phyloP scores from a whole-genome alignment of 208 protist species.

The Trypanosoma melophagium region DNA sequence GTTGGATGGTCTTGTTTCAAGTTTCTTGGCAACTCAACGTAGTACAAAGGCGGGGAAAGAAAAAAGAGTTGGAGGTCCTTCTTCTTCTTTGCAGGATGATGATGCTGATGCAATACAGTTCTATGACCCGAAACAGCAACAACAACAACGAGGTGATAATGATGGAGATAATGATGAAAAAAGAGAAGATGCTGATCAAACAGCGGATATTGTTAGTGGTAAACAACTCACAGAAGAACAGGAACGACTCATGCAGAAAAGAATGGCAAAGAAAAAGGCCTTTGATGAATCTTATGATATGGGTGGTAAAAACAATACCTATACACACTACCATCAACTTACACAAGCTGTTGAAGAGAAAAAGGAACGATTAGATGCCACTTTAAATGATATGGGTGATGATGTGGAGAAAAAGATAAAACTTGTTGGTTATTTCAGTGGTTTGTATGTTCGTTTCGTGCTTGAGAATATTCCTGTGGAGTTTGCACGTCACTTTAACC shows the following conservation, averaged over 20 bases:
- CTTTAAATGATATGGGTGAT: constrained; percentile 77
- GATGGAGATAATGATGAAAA: constrained; percentile 23
- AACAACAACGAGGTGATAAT: background rate
- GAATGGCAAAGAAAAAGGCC: constrained; percentile 90
- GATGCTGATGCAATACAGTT: constrained; percentile 53
- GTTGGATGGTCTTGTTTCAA: constrained; percentile 36
- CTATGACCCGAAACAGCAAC: constrained; percentile 9
- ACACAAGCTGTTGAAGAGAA: constrained; percentile 83
- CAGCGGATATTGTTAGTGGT: constrained; percentile 44
- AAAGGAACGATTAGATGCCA: constrained; percentile 75
- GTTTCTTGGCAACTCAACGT: constrained; percentile 29
- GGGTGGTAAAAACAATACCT: constrained; percentile 71
- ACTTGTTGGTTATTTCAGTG: constrained; percentile 92
- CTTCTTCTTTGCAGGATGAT: constrained; percentile 31
- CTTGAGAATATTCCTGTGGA: constrained; percentile 94
- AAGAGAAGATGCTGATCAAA: constrained; percentile 39
- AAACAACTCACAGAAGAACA: constrained; percentile 69
- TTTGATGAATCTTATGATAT: constrained; percentile 87
- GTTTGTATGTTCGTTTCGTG: constrained; percentile 96
- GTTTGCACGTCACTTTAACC: constrained; percentile 94
- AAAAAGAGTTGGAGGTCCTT: constrained; percentile 7
- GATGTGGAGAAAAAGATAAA: constrained; percentile 85
- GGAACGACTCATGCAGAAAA: constrained; percentile 79
- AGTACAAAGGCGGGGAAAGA: constrained; percentile 4
- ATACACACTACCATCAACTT: constrained; percentile 76